Evolutionary conservation across 2,329 filamentous ascomycete species (phyloP).

Genomic region (Colletotrichum cereale): DNA sequence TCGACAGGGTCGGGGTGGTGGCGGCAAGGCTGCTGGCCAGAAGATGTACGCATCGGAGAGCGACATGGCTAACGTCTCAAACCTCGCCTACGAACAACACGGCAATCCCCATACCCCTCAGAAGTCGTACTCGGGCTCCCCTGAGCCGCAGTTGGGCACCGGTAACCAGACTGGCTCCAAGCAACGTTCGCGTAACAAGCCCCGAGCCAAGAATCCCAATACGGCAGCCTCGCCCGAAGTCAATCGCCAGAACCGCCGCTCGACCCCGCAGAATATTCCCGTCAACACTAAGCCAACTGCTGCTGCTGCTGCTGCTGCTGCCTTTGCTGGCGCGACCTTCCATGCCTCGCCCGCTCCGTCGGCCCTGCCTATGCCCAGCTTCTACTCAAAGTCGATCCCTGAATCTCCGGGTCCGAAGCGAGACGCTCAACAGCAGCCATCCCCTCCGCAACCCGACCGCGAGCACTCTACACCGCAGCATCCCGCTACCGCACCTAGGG

Average conservation of each 20-base stretch:
- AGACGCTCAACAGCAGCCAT: slow-evolving; percentile 59
- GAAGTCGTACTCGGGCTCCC: slow-evolving; percentile 54
- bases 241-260: slow-evolving; percentile 56
- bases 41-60: slow-evolving; percentile 73
- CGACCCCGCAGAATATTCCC: slow-evolving; percentile 50
- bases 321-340: slow-evolving; percentile 94
- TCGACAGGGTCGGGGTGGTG: slow-evolving; percentile 50
- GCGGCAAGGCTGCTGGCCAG: slow-evolving; percentile 53
- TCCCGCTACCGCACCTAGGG: slow-evolving; percentile 47
- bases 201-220: slow-evolving; percentile 39
- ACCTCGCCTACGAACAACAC: slow-evolving; percentile 49
- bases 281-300: slow-evolving; percentile 59
- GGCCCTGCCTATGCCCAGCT: slow-evolving; percentile 89
- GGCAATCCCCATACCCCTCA: slow-evolving; percentile 61
- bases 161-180: slow-evolving; percentile 47
- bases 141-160: slow-evolving; percentile 49
- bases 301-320: slow-evolving; percentile 56
- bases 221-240: slow-evolving; percentile 56
- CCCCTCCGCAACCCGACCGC: slow-evolving; percentile 65
- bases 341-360: slow-evolving; percentile 94
- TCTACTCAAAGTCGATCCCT: slow-evolving; percentile 80
- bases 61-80: slow-evolving; percentile 53
- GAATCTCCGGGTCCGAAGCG: slow-evolving; percentile 64
- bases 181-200: slow-evolving; percentile 42
- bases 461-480: slow-evolving; percentile 61